Percentiles rank a stretch among this genome's conserved stretches.
Evolutionary conservation across 2,329 filamentous ascomycete species (phyloP).

Genomic region (Fusarium sterilihyphosum): DNA sequence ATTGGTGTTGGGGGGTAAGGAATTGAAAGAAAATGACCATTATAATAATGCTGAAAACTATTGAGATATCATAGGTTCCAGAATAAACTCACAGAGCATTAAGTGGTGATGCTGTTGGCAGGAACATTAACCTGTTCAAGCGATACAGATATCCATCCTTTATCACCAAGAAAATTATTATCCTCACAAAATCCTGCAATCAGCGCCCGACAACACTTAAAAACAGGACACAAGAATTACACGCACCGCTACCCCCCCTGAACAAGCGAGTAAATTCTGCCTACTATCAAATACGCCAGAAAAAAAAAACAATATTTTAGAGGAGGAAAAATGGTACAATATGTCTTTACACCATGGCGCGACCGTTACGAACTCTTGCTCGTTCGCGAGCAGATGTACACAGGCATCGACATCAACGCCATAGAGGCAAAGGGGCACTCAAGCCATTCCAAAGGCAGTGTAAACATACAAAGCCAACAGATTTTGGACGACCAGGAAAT

Average conservation of each 20-base stretch:
- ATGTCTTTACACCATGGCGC: slow-evolving; percentile 80
- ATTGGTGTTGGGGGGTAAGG: background rate
- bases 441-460: background rate
- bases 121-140: background rate
- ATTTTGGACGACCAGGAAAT: slow-evolving; percentile 18
- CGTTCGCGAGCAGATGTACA: slow-evolving; percentile 73
- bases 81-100: background rate
- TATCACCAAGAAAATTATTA: slow-evolving; percentile 7
- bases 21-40: background rate
- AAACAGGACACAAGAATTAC: background rate
- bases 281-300: background rate
- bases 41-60: no score
- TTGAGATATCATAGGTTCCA: background rate
- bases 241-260: background rate
- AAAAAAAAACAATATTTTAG: background rate
- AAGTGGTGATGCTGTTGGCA: background rate
- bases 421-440: background rate
- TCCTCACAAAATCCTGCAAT: slow-evolving; percentile 2
- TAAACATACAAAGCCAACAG: background rate
- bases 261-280: background rate
- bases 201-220: background rate
- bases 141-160: background rate
- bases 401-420: slow-evolving; percentile 10
- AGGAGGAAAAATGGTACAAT: slow-evolving; percentile 68
- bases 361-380: slow-evolving; percentile 70